Percentiles rank a stretch among this genome's conserved stretches.
Conservation (phyloP, 169 alveolate genomes). For the Plasmodium fragile region DNA sequence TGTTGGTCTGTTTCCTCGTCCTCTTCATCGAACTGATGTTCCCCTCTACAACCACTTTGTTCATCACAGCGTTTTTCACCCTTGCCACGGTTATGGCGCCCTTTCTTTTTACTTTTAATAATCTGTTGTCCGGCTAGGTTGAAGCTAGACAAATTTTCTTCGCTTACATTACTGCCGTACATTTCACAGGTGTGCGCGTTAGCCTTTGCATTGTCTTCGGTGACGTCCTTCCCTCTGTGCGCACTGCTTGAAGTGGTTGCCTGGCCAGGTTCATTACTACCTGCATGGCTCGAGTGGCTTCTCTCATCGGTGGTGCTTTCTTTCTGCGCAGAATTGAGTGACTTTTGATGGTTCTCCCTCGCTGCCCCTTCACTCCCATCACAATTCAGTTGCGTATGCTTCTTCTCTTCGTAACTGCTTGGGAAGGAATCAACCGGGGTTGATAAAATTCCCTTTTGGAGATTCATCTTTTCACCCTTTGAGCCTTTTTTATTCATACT, state of each 20-base stretch:
- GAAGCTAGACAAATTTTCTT: conserved; percentile 4
- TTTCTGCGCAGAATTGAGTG: not conserved
- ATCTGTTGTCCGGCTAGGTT: not conserved
- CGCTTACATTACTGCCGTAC: conserved; percentile 2
- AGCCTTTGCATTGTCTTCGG: not conserved
- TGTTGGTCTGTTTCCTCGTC: not conserved
- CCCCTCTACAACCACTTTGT: not conserved
- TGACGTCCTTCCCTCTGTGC: not conserved
- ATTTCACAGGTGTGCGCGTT: not conserved
- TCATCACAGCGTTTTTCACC: not conserved
- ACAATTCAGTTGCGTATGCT: not conserved
- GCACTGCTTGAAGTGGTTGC: not conserved
- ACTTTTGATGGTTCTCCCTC: not conserved
- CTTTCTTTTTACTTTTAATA: not conserved
- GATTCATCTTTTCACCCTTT: not conserved
- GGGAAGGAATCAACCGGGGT: not conserved
- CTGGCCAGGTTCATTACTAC: not conserved
- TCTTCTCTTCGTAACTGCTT: not conserved
- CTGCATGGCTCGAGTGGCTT: not conserved
- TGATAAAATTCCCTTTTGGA: not conserved
- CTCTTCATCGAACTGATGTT: not conserved
- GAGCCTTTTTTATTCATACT: not conserved
- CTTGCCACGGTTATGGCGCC: not conserved
- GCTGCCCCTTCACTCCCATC: not conserved
- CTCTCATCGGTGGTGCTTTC: not conserved